Conservation (phyloP, 139 green algal genomes). For the Edaphochlamys debaryana region DNA sequence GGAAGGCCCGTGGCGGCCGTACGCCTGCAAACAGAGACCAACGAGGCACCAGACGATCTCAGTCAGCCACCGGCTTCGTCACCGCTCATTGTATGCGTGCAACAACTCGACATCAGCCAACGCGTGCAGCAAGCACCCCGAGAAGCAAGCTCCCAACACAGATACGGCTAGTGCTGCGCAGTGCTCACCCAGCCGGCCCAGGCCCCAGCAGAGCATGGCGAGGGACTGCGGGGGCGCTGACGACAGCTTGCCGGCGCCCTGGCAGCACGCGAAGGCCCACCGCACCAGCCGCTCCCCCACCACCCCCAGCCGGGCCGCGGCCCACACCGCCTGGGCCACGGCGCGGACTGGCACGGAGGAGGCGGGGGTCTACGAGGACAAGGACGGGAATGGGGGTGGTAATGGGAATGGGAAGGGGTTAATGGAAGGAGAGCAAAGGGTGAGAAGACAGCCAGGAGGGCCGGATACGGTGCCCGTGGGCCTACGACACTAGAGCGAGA, state of each 20-base stretch:
- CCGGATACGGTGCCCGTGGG: too few species aligned
- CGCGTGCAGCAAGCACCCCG: not conserved
- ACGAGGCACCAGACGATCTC: not conserved
- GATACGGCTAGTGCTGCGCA: not conserved
- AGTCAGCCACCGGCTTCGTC: too few species aligned
- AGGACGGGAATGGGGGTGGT: too few species aligned
- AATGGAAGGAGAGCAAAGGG: too few species aligned
- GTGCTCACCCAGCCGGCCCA: conserved; percentile 11
- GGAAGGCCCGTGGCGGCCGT: conserved; percentile 3
- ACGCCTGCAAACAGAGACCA: not conserved
- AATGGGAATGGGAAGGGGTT: too few species aligned
- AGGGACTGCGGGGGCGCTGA: conserved; percentile 19
- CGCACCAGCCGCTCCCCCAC: conserved; percentile 28
- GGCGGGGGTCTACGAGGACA: too few species aligned
- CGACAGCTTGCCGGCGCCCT: conserved; percentile 3
- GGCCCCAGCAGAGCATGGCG: conserved; percentile 22
- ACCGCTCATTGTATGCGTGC: too few species aligned
- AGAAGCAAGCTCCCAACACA: too few species aligned
- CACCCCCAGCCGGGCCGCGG: conserved; percentile 15
- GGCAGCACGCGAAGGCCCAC: conserved; percentile 12
- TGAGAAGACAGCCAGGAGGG: too few species aligned
- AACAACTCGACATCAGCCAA: too few species aligned
- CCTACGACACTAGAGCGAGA: too few species aligned
- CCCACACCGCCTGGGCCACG: conserved; percentile 29
- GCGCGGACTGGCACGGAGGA: conserved; percentile 10